Conservation (phyloP, 1,139 yeast species). For the Protomyces pachydermus region DNA sequence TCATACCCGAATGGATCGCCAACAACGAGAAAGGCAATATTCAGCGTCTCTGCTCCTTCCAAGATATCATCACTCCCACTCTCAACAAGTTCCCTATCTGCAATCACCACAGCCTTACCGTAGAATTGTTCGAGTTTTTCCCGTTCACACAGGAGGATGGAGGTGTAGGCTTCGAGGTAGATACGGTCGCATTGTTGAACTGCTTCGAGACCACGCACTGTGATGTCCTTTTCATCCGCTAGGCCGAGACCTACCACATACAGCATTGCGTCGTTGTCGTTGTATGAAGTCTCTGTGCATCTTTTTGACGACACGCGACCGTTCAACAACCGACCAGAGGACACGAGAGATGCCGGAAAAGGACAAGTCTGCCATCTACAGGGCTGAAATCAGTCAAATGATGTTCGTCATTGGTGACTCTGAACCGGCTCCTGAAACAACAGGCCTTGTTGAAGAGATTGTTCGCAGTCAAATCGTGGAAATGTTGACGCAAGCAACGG, state of each 20-base stretch:
- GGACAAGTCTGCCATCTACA: slow-evolving; percentile 22
- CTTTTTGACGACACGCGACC: background rate
- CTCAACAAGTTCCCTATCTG: slow-evolving; percentile 93
- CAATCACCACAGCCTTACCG: slow-evolving; percentile 77
- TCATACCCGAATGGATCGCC: slow-evolving; percentile 84
- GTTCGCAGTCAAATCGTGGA: slow-evolving; percentile 94
- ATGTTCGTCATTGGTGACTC: slow-evolving; percentile 98
- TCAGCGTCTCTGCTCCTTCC: slow-evolving; percentile 59
- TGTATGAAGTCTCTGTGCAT: background rate
- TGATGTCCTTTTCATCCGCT: slow-evolving; percentile 82
- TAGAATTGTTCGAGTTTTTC: slow-evolving; percentile 64
- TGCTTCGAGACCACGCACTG: slow-evolving; percentile 86
- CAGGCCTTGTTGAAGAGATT: slow-evolving; percentile 86
- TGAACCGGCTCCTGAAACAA: slow-evolving; percentile 89
- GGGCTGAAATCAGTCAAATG: slow-evolving; percentile 51
- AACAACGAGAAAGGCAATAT: slow-evolving; percentile 87
- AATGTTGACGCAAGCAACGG: slow-evolving; percentile 60
- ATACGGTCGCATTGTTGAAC: slow-evolving; percentile 80
- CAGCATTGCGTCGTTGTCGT: slow-evolving; percentile 51
- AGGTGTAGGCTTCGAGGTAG: slow-evolving; percentile 90
- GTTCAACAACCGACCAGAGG: background rate
- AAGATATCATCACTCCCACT: slow-evolving; percentile 78
- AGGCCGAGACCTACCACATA: slow-evolving; percentile 89
- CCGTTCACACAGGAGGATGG: slow-evolving; percentile 88
- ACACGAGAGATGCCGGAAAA: background rate